Base-by-base conservation (phyloP, 2,329 filamentous ascomycete species). In the Pseudocercospora ulei region DNA sequence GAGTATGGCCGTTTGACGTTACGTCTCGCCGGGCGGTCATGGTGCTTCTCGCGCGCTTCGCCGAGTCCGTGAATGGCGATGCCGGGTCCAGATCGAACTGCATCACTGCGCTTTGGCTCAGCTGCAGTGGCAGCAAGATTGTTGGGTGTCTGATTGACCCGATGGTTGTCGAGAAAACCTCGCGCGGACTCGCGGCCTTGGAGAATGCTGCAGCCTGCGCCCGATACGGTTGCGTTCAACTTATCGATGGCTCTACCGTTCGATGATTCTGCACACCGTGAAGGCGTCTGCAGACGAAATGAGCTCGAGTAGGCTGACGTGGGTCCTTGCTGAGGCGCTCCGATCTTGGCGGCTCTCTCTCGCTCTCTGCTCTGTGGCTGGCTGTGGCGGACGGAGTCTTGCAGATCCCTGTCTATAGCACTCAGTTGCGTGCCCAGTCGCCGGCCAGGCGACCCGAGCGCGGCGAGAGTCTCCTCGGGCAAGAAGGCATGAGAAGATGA, bases 391-490 rank as follows among this genome's bases (percentile, higher is more conserved):
- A 33, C 23, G 5, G 17, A 20, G 8, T 33, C 14, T 13, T 22
- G 30, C 7, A 33, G 18, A 7, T 23, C 12, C 18, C 6, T 17
- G 5, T 33, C 30, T 8, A 33, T 33, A 19, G 12, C 30, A 19
- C 14, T 12, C 17, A 33, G 17, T 19, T 33, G 18, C n/a, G 23
- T 20, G 18, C 30, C 27, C 22, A 39, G 16, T 17, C 25, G 24
- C 17, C 25, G 24, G 11, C 35, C 38, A 22, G 39, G 38, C 11
- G 28, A 14, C 1, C 38, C 35, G 2, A 39, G 29, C 3, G 35
- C 39, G 17, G 33, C 34, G 27, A 33, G 33, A 20, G 16, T 25
- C 18, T 39, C 26, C 17, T 37, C 22, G 13, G 41, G 27, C 12
- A 43, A 22, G 8, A 31, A 19, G 3, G 11, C 18, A 11, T 19